These are phyloP conservation scores for Chaetomidium leptoderma DNA, from an alignment of 495 filamentous ascomycete genomes.

Conservation along the genomic window DNA sequence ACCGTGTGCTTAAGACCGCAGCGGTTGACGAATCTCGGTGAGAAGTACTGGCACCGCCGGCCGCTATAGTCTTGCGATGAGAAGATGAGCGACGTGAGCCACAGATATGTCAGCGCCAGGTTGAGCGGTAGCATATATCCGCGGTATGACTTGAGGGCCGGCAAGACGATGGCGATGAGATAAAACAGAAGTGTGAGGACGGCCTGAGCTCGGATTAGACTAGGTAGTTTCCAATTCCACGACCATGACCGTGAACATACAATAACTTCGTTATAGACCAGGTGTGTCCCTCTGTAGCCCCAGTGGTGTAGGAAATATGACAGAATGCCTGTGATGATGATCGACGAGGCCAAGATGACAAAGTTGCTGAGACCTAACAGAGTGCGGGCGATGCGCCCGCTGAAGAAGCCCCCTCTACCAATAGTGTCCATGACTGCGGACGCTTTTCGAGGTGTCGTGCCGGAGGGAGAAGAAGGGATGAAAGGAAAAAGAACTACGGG, in stretches of 20 bases:
- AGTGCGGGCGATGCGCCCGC: conserved; percentile 16
- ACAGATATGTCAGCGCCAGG: conserved; percentile 33
- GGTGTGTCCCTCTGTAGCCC: conserved; percentile 19
- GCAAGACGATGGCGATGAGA: conserved; percentile 24
- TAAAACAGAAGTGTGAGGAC: conserved; percentile 29
- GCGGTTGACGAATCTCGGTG: conserved; percentile 1
- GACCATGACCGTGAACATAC: conserved; percentile 9
- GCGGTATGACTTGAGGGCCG: conserved; percentile 27
- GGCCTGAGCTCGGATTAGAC: conserved; percentile 4
- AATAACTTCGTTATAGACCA: conserved; percentile 28
- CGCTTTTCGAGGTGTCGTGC: not conserved
- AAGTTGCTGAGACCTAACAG: conserved; percentile 24
- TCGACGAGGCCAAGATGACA: conserved; percentile 27
- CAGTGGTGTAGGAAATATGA: conserved; percentile 24
- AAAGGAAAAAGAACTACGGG: too few species aligned
- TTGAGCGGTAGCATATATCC: conserved; percentile 32
- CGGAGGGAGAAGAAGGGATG: not conserved
- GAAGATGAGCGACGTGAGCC: conserved; percentile 32
- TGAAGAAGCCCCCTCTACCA: conserved; percentile 2
- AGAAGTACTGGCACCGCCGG: conserved; percentile 18
- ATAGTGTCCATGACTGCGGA: not conserved
- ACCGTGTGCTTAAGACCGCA: conserved; percentile 29
- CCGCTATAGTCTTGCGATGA: conserved; percentile 27
- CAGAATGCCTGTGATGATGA: conserved; percentile 27
- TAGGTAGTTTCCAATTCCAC: not conserved